Evolutionary conservation across 306 rosid species (phyloP), one percentile per base, ranked within the genome.

Genomic region (Corylus heterophylla): DNA sequence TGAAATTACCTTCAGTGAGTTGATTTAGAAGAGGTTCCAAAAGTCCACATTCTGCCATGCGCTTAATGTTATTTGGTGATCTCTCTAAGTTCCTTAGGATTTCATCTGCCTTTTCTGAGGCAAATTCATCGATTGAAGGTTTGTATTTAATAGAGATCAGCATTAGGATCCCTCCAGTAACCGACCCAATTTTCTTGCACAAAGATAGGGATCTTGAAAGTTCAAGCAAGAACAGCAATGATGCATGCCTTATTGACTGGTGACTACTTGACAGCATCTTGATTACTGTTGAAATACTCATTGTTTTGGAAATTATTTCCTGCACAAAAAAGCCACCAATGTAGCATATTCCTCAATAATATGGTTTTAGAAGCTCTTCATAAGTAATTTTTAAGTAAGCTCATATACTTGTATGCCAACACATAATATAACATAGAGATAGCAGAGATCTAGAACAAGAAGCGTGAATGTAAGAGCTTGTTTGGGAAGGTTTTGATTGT

Each of bases 21-120:
- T 83, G 81, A 29, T 61, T 72, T 58, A 88, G 62, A 48, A 88
- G 89, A 45, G 91, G 89, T 54, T 83, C 87, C 72, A 83, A 25
- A 20, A 74, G 72, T 58, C 91, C 91, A 71, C 76, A 72, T 78
- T 85, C 91, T 56, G 87, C 91, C 91, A 88, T 83, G 35, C 61
- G 76, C 75, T 81, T 83, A 80, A 88, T 81, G 77, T 88, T 88
- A 52, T 62, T 69, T 35, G 79, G 84, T 0, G 73, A 81, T 8
- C 16, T 45, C 84, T 88, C 91, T 9, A 88, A 79, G 76, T 88
- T 85, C 81, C 76, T 75, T 29, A 88, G 74, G 66, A 42, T 80
- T 76, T 83, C 82, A 10, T 84, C 83, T 20, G 86, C 87, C 67
- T 83, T 85, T 73, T 62, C 89, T 13, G 84, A 75, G 68, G 85